Base-by-base conservation (phyloP, 305 asterid species). In the Fraxinus floribunda region DNA sequence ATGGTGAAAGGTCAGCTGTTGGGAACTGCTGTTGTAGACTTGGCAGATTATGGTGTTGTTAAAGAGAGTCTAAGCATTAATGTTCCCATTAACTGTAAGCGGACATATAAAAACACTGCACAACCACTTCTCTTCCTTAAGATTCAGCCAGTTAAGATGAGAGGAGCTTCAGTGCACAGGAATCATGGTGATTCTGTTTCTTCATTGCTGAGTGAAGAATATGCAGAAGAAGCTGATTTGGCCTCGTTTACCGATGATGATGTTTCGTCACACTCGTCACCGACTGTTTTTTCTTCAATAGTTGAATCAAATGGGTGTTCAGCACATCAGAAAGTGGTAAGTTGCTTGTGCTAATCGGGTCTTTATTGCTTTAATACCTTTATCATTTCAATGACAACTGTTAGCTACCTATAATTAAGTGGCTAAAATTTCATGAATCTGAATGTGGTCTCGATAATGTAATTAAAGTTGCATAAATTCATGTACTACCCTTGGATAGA, bases 191-290 rank as follows among this genome's bases (percentile, higher is more conserved):
- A 91, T 38, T 90, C 92, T 29, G 90, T 89, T 89, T 93, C 98
- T 86, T 90, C 90, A 62, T 62, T 90, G 83, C 87, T 88, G 90
- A 86, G 85, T 84, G 97, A 92, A 88, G 98, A 94, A 84, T 93
- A 89, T 77, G 90, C 90, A 39, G 98, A 93, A 82, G 99, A 94
- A 86, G 94, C 93, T 77, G 98, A 91, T 83, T 78, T 84, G 38
- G 87, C 89, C 75, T 85, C 91, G 5, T 88, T 84, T 79, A 87
- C 98, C 0, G 98, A 94, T 81, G 98, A 95, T 86, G 98, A 93
- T 86, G 90, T 81, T 83, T 93, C 97, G 57, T 91, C 95, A 10
- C 94, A 93, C 84, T 92, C 98, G 1, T 93, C 98, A 3, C 80
- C 80, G 80, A 90, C 86, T 80, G 90, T 83, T 90, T 84, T 92